Evolutionary conservation across 345 rosid genomes (phyloP).

Genomic region (Pseudoturritis turrita): DNA sequence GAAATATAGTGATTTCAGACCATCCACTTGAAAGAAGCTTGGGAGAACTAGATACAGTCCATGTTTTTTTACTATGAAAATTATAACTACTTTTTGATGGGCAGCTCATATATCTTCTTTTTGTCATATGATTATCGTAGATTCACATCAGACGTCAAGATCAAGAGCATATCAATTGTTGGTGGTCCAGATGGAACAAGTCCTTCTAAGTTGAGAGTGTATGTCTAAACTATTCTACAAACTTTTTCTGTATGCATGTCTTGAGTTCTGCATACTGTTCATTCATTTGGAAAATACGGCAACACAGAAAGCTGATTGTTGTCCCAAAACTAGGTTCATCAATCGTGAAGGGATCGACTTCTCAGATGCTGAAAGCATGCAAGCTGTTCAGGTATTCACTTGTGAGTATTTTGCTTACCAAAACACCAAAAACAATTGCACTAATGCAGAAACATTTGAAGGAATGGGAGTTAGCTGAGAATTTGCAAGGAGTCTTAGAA

Average conservation of each 20-base stretch:
- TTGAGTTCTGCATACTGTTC: neutral
- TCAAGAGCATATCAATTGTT: slow-evolving; percentile 84
- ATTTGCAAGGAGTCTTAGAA: slow-evolving; percentile 76
- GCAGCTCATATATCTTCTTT: neutral
- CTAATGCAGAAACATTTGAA: slow-evolving; percentile 21
- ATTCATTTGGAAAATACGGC: neutral
- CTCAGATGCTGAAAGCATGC: slow-evolving; percentile 91
- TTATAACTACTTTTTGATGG: neutral
- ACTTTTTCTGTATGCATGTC: neutral
- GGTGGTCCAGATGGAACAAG: slow-evolving; percentile 93
- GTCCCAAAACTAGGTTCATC: slow-evolving; percentile 51
- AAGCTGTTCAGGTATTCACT: slow-evolving; percentile 78
- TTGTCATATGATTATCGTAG: slow-evolving; percentile 35
- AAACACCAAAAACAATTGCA: neutral
- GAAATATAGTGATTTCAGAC: neutral
- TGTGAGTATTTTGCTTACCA: neutral
- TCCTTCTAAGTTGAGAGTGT: slow-evolving; percentile 95
- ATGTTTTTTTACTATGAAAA: neutral
- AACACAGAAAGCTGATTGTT: neutral
- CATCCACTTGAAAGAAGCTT: neutral
- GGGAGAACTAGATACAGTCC: neutral
- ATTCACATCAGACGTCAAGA: slow-evolving; percentile 94
- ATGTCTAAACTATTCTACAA: slow-evolving; percentile 35
- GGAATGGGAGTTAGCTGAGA: slow-evolving; percentile 96
- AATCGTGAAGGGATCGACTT: slow-evolving; percentile 92